Conservation (phyloP, 257 asterid species). For the Petrea volubilis region DNA sequence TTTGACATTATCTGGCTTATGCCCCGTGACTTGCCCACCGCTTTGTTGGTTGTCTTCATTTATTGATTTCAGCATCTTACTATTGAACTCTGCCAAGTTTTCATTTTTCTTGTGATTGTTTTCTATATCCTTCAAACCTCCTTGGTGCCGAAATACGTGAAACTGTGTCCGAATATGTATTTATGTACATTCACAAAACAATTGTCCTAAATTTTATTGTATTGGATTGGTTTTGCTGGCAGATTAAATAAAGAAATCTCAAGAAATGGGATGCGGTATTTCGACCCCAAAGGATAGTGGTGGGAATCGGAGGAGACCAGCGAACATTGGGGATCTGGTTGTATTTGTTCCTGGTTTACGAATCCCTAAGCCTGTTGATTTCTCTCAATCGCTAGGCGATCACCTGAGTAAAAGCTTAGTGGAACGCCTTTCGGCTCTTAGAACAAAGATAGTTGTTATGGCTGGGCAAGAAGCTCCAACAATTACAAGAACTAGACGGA, state of each 20-base stretch:
- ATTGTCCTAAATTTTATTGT: not conserved
- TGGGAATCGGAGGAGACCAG: slow-evolving; percentile 81
- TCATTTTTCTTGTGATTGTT: slow-evolving; percentile 38
- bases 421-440: slow-evolving; percentile 91
- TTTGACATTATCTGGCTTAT: slow-evolving; percentile 29
- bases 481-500: slow-evolving; percentile 88
- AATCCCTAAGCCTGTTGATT: slow-evolving; percentile 83
- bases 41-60: slow-evolving; percentile 59
- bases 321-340: slow-evolving; percentile 86
- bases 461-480: slow-evolving; percentile 95
- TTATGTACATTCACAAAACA: slow-evolving; percentile 2
- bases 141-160: slow-evolving; percentile 16
- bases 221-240: slow-evolving; percentile 28
- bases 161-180: not conserved
- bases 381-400: slow-evolving; percentile 63
- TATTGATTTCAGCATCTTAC: slow-evolving; percentile 39
- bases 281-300: slow-evolving; percentile 75
- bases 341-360: slow-evolving; percentile 93
- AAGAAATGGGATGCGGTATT: slow-evolving; percentile 85
- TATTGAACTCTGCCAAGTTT: slow-evolving; percentile 29
- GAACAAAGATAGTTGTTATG: slow-evolving; percentile 92
- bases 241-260: slow-evolving; percentile 29
- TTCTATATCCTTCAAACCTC: not conserved
- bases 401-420: slow-evolving; percentile 58
- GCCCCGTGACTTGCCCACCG: slow-evolving; percentile 69